Base-by-base conservation (phyloP, 177 flowering plant genomes). In the Telopea speciosissima region DNA sequence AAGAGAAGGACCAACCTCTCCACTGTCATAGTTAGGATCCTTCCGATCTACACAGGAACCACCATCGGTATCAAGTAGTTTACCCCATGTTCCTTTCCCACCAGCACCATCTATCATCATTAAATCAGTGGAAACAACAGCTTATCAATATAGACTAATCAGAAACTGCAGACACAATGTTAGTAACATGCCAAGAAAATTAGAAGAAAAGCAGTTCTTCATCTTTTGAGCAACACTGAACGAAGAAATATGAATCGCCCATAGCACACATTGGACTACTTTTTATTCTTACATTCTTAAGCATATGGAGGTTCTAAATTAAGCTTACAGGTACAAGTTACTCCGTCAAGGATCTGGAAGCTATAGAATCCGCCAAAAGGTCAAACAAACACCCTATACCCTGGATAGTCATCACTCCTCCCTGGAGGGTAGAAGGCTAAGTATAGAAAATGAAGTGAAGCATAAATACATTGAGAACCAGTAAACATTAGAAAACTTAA, bases 31-130 rank as follows among this genome's bases (percentile, higher is more conserved):
- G 83, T 96, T 96, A 25, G 99, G 99, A 75, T 96, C 99, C 77
- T 93, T 93, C n/a, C 92, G 80, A 76, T 96, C 99, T 63, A 93
- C 80, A 68, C 82, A 90, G 12, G 89, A 77, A 40, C 83, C 98
- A 75, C 83, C 83, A 78, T 87, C 95, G 67, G 95, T 89, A 68
- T 96, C 99, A 25, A 96, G 86, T 62, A 93, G 77, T 78, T 87
- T 96, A 22, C 99, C 99, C 99, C 99, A 96, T 24, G 98, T 93
- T 31, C 99, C 99, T 77, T 93, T 96, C 24, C 98, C 99, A 67
- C 99, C 99, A 81, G 79, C 98, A 45, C 99, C 99, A 83, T 96
- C 99, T 96, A 82, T 67, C 33, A 65, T 65, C 70, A 79, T 60
- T 24, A 8, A 24, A 58, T 72, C 14, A 23, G 24, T 33, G 22